Evolutionary conservation across 306 rosid genomes (phyloP).

Genomic region (Vigna mungo): DNA sequence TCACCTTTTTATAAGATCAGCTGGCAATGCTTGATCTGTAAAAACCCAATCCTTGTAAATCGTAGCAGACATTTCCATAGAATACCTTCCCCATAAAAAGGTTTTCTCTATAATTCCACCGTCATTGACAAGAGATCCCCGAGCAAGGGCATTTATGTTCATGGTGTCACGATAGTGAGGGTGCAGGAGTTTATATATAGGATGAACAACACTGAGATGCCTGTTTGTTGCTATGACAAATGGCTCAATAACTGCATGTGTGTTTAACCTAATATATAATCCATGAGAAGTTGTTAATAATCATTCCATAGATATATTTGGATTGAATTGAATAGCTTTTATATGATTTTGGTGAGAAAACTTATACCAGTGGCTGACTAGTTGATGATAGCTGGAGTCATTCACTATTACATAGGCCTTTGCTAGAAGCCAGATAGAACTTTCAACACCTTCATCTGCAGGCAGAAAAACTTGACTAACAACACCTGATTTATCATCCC

Average conservation of each 20-base stretch:
- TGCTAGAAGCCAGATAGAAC: slow-evolving; percentile 65
- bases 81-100: slow-evolving; percentile 43
- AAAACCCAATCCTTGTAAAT: slow-evolving; percentile 49
- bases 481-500: slow-evolving; percentile 59
- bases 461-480: slow-evolving; percentile 61
- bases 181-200: slow-evolving; percentile 40
- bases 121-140: slow-evolving; percentile 35
- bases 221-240: too few relatives aligned
- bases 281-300: slow-evolving; percentile 15
- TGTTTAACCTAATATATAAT: slow-evolving; percentile 57
- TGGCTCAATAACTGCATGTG: slow-evolving; percentile 56
- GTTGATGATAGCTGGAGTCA: slow-evolving; percentile 71
- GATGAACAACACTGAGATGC: neutral
- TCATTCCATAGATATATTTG: neutral
- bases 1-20: slow-evolving; percentile 51
- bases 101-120: slow-evolving; percentile 46
- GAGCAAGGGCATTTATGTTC: slow-evolving; percentile 50
- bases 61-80: slow-evolving; percentile 48
- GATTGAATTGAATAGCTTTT: neutral
- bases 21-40: slow-evolving; percentile 45
- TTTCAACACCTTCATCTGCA: slow-evolving; percentile 62
- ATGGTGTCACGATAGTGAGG: slow-evolving; percentile 57
- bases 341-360: neutral
- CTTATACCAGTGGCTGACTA: slow-evolving; percentile 66
- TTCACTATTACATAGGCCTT: slow-evolving; percentile 74